Evolutionary conservation across 1,284 basidiomycete species (phyloP), one percentile per base, ranked within the genome.

Genomic region (Cutaneotrichosporon dermatis): DNA sequence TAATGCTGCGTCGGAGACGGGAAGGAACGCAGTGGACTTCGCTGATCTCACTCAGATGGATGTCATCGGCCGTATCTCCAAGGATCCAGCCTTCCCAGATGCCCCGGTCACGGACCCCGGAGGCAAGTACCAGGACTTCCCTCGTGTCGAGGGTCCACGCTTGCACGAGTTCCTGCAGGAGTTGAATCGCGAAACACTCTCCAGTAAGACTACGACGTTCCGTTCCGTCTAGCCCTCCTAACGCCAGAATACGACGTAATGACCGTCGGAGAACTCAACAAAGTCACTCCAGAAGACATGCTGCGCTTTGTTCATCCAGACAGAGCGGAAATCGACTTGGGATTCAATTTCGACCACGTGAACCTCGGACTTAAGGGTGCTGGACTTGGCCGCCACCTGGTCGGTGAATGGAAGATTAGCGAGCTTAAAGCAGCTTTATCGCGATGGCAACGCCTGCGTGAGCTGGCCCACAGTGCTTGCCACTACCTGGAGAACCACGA

Each of bases 131-230:
- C 88, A 89, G 69, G 43, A 46, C 45, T 48, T 82, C 82, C 4
- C 86, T 83, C 3, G 80, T 79, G 52, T 82, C 15, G 86, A 86
- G 65, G 85, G 87, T 1, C 86, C 86, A 6, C 78, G 79, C 8
- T 84, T 88, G 2, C 86, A 88, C 69, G 84, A 86, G 61, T 89
- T 82, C 64, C 71, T 90, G 48, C 80, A 83, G 63, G 84, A 89
- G 76, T 87, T 88, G 86, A 73, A 84, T 59, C 57, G 67, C 35
- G 80, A 84, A 66, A 84, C 87, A 3, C 79, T 86, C 25, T 43
- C 51, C 12, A 53, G 51, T 53, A 13, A 4, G n/a, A n/a, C n/a
- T n/a, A n/a, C n/a, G n/a, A n/a, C n/a, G 51, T 53, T 5, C 6
- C 2, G 16, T 44, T 1, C 10, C 12, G 16, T 4, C 2, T 10